Conservation (phyloP, 2,329 filamentous ascomycete genomes). For the Penicillium sp. region DNA sequence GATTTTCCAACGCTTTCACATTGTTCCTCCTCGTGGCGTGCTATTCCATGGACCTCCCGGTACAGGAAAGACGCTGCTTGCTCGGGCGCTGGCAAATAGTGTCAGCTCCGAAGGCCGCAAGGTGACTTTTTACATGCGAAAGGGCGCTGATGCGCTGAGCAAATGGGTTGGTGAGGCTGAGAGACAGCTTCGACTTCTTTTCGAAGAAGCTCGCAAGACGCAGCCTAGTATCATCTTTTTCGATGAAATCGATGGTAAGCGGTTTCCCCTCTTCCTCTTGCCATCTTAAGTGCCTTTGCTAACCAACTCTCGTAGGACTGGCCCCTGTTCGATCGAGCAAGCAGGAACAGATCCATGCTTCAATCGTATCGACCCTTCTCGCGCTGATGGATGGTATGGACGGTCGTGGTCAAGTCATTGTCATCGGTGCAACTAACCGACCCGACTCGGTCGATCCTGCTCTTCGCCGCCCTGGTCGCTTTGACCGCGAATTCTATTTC, state of each 20-base stretch:
- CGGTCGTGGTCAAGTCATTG: slow-evolving; percentile 93
- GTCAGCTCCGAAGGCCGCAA: slow-evolving; percentile 84
- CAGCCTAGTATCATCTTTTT: slow-evolving; percentile 99
- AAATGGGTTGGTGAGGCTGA: slow-evolving; percentile 99
- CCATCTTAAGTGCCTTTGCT: slow-evolving; percentile 5
- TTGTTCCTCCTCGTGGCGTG: slow-evolving; percentile 89
- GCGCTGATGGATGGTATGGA: slow-evolving; percentile 98
- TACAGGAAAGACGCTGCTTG: slow-evolving; percentile 95
- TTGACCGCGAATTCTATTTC: slow-evolving; percentile 98
- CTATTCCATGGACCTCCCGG: slow-evolving; percentile 95
- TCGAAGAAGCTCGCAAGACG: slow-evolving; percentile 90
- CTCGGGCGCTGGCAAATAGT: slow-evolving; percentile 84
- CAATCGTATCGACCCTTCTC: slow-evolving; percentile 89
- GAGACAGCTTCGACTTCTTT: slow-evolving; percentile 84
- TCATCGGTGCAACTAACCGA: slow-evolving; percentile 96
- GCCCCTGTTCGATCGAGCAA: slow-evolving; percentile 95
- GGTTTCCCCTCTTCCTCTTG: not conserved
- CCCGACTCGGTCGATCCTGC: slow-evolving; percentile 95
- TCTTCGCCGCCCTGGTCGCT: slow-evolving; percentile 85
- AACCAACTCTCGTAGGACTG: slow-evolving; percentile 45
- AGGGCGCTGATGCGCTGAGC: slow-evolving; percentile 92
- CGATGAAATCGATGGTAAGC: slow-evolving; percentile 86
- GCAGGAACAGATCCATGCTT: slow-evolving; percentile 97
- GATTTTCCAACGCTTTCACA: slow-evolving; percentile 82
- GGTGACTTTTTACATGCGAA: slow-evolving; percentile 99